phyloP scores from a whole-genome alignment of 768 basidiomycete genomes.

The Leccinellum rugosiceps region DNA sequence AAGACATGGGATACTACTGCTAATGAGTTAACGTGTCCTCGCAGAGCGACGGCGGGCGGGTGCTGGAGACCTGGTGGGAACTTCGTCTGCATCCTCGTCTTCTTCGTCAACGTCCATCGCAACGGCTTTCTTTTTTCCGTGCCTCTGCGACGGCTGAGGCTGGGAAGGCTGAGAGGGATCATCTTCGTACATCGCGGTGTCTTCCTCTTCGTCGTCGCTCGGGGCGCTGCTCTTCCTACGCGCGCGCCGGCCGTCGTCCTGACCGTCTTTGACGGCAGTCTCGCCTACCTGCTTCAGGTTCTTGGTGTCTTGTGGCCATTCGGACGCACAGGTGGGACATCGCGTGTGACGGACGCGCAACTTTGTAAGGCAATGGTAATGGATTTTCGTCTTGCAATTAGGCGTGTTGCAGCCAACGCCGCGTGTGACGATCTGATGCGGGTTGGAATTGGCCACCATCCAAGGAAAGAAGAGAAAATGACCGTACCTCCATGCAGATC shows the following conservation, averaged over 20 bases:
- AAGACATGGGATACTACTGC: neutral
- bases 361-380: constrained; percentile 58
- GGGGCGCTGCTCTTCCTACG: constrained; percentile 34
- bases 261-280: constrained; percentile 58
- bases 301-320: constrained; percentile 59
- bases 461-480: neutral
- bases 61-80: constrained; percentile 18
- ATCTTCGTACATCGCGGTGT: constrained; percentile 32
- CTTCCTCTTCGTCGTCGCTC: constrained; percentile 43
- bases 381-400: constrained; percentile 64
- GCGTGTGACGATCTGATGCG: constrained; percentile 59
- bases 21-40: constrained; percentile 12
- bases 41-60: constrained; percentile 19
- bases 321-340: constrained; percentile 56
- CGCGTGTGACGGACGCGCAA: constrained; percentile 41
- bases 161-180: constrained; percentile 34
- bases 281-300: constrained; percentile 63
- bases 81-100: constrained; percentile 32
- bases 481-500: constrained; percentile 63
- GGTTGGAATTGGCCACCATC: neutral
- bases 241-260: constrained; percentile 43
- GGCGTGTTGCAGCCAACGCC: constrained; percentile 59
- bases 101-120: constrained; percentile 47
- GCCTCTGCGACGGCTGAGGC: constrained; percentile 24
- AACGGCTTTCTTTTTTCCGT: constrained; percentile 28